Evolutionary conservation across 2,329 filamentous ascomycete genomes (phyloP), one percentile per base, ranked within the genome.

Genomic region (Dactylellina parvicollis): DNA sequence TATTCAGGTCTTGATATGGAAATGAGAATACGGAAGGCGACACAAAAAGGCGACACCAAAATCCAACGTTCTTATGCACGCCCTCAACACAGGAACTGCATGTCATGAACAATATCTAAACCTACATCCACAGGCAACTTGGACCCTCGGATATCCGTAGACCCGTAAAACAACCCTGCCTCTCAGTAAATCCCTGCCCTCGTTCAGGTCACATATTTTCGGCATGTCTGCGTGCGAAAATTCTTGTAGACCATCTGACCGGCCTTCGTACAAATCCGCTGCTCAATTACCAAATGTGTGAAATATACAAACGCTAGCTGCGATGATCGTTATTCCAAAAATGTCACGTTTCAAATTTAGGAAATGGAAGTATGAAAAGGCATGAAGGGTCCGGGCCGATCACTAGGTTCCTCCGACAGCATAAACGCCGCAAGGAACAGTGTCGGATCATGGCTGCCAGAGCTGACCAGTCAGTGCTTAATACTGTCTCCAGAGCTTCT

Each of bases 331-430:
- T 54, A 24, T 52, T 32, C 9, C 4, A 26, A 42, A 52, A n/a
- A n/a, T n/a, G n/a, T 30, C 62, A 36, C 46, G 55, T 60, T 64
- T 64, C 50, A 64, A 59, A 26, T 14, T 14, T 49, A 10, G 8
- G 38, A 57, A 18, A 24, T 42, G n/a, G n/a, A n/a, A n/a, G n/a
- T n/a, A n/a, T n/a, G n/a, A n/a, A n/a, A n/a, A n/a, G n/a, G n/a
- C n/a, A n/a, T n/a, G n/a, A n/a, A n/a, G n/a, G n/a, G n/a, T n/a
- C n/a, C 66, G 69, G 69, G 69, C 50, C 54, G 69, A 73, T 73
- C 69, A 28, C 60, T 55, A 49, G 54, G 26, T 24, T 12, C 16
- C 66, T 73, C 69, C 69, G 69, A 54, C 28, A 18, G 26, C 24
- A 49, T n/a, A 24, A 26, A 24, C 4, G 14, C 30, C 56, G 5